Evolutionary conservation across 192 early-diverging fungal genomes (phyloP).

Genomic region (Geranomyces michiganensis): DNA sequence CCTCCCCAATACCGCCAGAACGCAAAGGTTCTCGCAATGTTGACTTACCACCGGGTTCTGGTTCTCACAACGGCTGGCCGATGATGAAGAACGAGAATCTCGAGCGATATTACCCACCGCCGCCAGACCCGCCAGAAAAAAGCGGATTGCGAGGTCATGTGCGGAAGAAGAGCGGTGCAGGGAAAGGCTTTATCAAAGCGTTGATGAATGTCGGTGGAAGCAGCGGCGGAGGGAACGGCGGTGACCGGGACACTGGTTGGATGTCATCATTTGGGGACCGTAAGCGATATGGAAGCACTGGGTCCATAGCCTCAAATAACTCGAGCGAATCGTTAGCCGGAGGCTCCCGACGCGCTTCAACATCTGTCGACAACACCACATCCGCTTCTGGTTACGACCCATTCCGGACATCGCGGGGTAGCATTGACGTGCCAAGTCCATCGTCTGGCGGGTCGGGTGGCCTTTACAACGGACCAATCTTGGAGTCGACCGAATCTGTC

Average conservation of each 20-base stretch:
- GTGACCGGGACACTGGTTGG: neutral
- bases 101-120: neutral
- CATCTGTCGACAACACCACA: neutral
- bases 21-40: conserved; percentile 13
- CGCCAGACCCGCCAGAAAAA: neutral
- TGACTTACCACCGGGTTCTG: neutral
- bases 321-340: neutral
- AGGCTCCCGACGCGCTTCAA: too few relatives aligned
- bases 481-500: conserved; percentile 9
- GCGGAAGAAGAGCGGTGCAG: conserved; percentile 14
- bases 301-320: conserved; percentile 1
- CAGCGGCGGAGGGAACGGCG: neutral
- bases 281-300: conserved; percentile 1
- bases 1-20: conserved; percentile 11
- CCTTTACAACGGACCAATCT: neutral
- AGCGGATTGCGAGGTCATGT: conserved; percentile 9
- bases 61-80: neutral
- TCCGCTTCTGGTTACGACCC: neutral
- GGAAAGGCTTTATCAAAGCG: conserved; percentile 22
- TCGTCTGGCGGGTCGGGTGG: conserved; percentile 4
- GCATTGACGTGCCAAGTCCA: neutral
- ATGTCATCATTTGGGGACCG: conserved; percentile 9
- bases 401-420: neutral
- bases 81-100: neutral
- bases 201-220: conserved; percentile 15